These are phyloP conservation scores for Cercophora samala DNA, from an alignment of 495 filamentous ascomycete species.

Conservation along the genomic window DNA sequence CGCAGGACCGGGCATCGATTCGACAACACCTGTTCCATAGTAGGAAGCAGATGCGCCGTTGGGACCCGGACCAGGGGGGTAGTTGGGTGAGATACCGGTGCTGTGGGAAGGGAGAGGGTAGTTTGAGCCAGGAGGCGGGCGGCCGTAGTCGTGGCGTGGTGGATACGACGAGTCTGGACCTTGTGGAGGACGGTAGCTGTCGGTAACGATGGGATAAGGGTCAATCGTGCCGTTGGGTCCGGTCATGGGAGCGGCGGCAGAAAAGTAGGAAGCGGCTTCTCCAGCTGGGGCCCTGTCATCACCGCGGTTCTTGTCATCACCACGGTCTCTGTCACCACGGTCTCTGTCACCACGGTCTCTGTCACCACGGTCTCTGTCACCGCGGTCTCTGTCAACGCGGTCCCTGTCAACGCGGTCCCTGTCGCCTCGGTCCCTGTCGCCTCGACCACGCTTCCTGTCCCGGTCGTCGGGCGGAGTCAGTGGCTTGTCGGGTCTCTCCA, in stretches of 20 bases:
- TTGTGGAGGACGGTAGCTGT: background rate
- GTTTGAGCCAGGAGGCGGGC: background rate
- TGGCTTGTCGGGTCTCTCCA: constrained; percentile 1
- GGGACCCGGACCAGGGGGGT: background rate
- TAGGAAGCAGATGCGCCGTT: background rate
- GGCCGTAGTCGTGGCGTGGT: constrained; percentile 2
- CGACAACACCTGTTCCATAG: background rate
- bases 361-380: background rate
- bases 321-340: constrained; percentile 1
- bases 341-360: background rate
- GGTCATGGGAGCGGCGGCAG: background rate
- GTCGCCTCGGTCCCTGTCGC: background rate
- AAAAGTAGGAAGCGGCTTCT: background rate
- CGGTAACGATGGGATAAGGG: background rate
- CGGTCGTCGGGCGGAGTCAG: background rate
- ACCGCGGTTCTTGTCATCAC: background rate
- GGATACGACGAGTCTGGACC: background rate
- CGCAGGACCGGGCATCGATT: constrained; percentile 11
- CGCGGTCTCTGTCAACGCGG: background rate
- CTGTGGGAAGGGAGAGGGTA: constrained; percentile 2
- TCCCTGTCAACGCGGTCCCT: background rate
- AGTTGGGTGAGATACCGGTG: background rate
- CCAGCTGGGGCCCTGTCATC: background rate
- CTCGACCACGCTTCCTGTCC: background rate
- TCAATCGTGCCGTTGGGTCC: background rate